Evolutionary conservation across 2,329 filamentous ascomycete species (phyloP).

Genomic region (Pseudogymnoascus sp.): DNA sequence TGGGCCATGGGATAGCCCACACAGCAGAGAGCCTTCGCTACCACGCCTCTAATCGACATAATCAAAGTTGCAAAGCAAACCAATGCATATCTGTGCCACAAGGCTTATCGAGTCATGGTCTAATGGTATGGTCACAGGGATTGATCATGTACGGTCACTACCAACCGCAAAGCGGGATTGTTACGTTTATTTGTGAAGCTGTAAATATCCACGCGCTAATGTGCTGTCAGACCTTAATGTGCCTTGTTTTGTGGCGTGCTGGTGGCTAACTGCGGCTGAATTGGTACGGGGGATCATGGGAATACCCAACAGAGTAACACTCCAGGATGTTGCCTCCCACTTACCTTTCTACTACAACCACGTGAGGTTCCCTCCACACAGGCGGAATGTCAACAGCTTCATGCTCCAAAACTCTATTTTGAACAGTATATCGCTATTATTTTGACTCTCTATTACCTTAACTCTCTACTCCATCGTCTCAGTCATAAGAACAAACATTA

Average conservation of each 20-base stretch:
- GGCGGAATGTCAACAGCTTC: not conserved
- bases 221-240: not conserved
- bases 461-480: no score
- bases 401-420: not conserved
- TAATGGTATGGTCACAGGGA: not conserved
- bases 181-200: not conserved
- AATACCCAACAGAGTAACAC: no score
- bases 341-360: not conserved
- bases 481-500: no score
- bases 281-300: not conserved
- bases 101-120: not conserved
- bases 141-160: not conserved
- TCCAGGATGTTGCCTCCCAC: no score
- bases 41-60: no score
- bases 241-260: not conserved
- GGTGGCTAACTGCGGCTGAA: not conserved
- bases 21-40: no score
- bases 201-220: not conserved
- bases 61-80: no score
- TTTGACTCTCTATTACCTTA: not conserved
- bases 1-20: not conserved
- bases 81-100: not conserved
- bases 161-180: not conserved
- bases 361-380: not conserved
- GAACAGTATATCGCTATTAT: not conserved